Conservation (phyloP, 2,329 filamentous ascomycete genomes). For the Elsinoe fawcettii region DNA sequence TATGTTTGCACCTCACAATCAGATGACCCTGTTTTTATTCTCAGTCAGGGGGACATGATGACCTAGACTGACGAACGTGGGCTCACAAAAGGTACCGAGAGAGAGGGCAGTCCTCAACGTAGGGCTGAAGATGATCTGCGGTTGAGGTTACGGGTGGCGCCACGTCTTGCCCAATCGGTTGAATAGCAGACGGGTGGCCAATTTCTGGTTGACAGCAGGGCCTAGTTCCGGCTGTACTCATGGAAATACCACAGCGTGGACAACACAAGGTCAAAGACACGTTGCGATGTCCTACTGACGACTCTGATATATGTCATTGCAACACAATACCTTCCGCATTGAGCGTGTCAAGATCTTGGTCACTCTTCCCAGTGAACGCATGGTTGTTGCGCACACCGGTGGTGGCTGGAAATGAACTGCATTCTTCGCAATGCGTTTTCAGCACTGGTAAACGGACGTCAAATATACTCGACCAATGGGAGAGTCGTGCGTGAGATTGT, state of each 20-base stretch:
- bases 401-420: conserved; percentile 11
- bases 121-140: conserved; percentile 8
- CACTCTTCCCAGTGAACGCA: no score
- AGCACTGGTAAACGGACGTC: background rate
- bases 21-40: background rate
- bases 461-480: background rate
- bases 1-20: background rate
- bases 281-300: background rate
- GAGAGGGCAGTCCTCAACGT: conserved; percentile 7
- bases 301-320: background rate
- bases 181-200: background rate
- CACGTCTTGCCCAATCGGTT: background rate
- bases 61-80: background rate
- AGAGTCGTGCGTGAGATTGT: background rate
- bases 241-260: background rate
- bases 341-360: background rate
- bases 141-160: background rate
- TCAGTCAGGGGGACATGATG: conserved; percentile 1
- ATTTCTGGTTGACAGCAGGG: conserved; percentile 9
- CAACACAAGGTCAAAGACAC: conserved; percentile 1
- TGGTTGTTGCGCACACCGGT: background rate
- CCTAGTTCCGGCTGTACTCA: background rate
- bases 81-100: background rate
- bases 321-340: background rate
- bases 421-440: conserved; percentile 1